Evolutionary conservation across 352 stramenopile species (phyloP).

Genomic region (Lagenidium giganteum): DNA sequence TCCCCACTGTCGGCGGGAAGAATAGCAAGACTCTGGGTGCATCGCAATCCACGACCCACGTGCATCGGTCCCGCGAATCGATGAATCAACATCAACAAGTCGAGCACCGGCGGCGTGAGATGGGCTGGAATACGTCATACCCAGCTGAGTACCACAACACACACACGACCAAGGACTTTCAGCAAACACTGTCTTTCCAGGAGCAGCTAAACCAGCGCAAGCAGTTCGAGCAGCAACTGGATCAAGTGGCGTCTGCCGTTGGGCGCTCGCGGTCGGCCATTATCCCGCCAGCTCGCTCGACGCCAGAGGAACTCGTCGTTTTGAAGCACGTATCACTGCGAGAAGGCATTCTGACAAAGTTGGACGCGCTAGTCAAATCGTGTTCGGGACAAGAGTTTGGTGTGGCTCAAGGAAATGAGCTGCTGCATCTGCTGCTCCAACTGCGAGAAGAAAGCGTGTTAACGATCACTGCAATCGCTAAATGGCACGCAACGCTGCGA

Average conservation of each 20-base stretch:
- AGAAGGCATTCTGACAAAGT: slow-evolving; percentile 47
- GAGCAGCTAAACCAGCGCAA: slow-evolving; percentile 30
- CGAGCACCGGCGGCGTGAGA: slow-evolving; percentile 51
- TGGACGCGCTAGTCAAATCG: slow-evolving; percentile 31
- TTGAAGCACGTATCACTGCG: slow-evolving; percentile 55
- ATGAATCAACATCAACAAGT: too few relatives aligned
- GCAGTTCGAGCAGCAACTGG: slow-evolving; percentile 13
- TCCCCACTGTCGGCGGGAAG: too few relatives aligned
- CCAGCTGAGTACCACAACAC: slow-evolving; percentile 50
- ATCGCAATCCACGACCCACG: too few relatives aligned
- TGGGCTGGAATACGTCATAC: slow-evolving; percentile 68
- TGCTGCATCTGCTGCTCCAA: slow-evolving; percentile 63
- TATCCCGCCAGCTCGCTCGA: not conserved
- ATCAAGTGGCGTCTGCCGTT: slow-evolving; percentile 17
- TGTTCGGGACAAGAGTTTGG: slow-evolving; percentile 23
- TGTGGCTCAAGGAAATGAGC: slow-evolving; percentile 39
- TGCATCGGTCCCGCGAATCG: too few relatives aligned
- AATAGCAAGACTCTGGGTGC: too few relatives aligned
- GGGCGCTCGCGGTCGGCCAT: not conserved
- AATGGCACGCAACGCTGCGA: slow-evolving; percentile 40
- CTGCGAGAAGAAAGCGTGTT: slow-evolving; percentile 51
- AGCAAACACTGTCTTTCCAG: slow-evolving; percentile 56
- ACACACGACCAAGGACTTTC: slow-evolving; percentile 30
- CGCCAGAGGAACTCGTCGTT: slow-evolving; percentile 31
- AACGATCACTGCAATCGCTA: slow-evolving; percentile 42